These are phyloP conservation scores for Eurotiales sp. DNA, from an alignment of 2,329 filamentous ascomycete species.

Conservation along the genomic window DNA sequence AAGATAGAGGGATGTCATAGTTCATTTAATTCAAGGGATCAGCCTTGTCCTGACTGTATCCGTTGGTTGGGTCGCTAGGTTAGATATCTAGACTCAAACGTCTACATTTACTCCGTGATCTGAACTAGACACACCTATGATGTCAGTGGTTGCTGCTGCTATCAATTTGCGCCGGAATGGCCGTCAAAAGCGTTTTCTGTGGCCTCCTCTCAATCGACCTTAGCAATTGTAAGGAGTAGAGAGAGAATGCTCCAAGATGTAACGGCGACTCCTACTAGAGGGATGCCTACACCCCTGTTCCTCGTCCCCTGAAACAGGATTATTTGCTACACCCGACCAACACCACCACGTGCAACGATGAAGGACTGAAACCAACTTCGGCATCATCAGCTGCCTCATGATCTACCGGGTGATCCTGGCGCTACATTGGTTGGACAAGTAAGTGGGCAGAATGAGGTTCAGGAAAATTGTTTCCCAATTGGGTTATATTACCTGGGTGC, in stretches of 20 bases:
- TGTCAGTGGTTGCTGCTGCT: not conserved
- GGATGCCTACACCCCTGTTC: no score
- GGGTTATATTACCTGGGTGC: slow-evolving; percentile 10
- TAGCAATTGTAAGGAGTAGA: not conserved
- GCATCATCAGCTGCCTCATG: not conserved
- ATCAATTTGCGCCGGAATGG: not conserved
- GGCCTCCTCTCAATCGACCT: not conserved
- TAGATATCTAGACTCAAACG: no score
- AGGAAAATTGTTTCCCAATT: slow-evolving; percentile 5
- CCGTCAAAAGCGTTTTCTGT: no score
- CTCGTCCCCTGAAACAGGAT: no score
- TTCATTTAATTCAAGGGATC: not conserved
- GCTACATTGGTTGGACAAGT: not conserved
- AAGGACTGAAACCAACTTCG: not conserved
- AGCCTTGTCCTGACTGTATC: not conserved
- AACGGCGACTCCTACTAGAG: no score
- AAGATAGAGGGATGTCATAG: slow-evolving; percentile 7
- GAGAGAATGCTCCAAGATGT: no score
- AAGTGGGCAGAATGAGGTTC: not conserved
- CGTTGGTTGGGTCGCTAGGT: no score
- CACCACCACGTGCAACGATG: not conserved
- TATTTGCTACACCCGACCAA: not conserved
- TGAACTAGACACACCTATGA: not conserved
- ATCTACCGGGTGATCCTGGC: not conserved
- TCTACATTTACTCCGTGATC: not conserved